Evolutionary conservation across 306 rosid species (phyloP).

Genomic region (Prosopis cineraria): DNA sequence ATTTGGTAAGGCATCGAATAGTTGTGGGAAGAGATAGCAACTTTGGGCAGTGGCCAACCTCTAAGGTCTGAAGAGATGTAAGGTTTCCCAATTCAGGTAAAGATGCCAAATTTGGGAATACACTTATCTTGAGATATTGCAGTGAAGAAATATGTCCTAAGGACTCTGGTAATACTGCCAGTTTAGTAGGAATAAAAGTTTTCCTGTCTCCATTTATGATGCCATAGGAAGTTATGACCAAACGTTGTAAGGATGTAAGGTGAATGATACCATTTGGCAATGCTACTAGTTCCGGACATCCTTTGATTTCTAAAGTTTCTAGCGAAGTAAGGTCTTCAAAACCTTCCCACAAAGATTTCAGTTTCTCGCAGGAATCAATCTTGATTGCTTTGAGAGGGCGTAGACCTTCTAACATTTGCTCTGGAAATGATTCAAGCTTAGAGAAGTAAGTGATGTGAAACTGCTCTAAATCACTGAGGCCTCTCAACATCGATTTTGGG

Average conservation of each 20-base stretch:
- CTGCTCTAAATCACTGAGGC: constrained; percentile 1
- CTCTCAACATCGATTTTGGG: neutral
- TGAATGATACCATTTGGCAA: neutral
- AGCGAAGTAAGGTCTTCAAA: constrained; percentile 5
- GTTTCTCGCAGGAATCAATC: neutral
- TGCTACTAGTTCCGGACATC: neutral
- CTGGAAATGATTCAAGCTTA: constrained; percentile 12
- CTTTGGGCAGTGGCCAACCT: neutral
- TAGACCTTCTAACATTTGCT: neutral
- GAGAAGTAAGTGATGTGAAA: constrained; percentile 3
- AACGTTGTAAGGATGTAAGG: neutral
- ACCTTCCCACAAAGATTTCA: constrained; percentile 8
- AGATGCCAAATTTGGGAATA: neutral
- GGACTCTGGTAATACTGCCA: neutral
- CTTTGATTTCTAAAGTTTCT: neutral
- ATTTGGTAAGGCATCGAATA: neutral
- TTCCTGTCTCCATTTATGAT: neutral
- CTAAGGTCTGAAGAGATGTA: neutral
- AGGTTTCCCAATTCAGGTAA: constrained; percentile 7
- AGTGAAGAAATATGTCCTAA: constrained; percentile 1
- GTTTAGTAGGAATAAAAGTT: neutral
- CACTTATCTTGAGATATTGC: constrained; percentile 7
- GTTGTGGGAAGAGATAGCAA: neutral
- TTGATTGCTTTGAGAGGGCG: neutral
- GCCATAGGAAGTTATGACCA: neutral